Conservation (phyloP, 1,139 yeast species). For the Kluyveromyces marxianus region DNA sequence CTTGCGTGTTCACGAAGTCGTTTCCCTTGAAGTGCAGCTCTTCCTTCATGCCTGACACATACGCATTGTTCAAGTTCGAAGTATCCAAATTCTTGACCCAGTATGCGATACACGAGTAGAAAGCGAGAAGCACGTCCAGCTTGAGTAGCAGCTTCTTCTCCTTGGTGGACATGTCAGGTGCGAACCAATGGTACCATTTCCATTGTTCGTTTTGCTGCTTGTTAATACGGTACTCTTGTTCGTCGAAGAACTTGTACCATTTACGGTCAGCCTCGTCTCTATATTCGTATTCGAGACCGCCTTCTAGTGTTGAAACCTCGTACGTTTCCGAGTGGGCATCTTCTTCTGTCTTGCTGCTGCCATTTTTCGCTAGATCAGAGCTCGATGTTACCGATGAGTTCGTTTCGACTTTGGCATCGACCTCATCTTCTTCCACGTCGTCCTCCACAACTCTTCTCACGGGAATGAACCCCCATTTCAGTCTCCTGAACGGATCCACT, state of each 20-base stretch:
- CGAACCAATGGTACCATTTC: conserved; percentile 62
- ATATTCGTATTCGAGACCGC: conserved; percentile 34
- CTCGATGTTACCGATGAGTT: background rate
- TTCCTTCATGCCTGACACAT: conserved; percentile 46
- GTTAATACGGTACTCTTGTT: conserved; percentile 49
- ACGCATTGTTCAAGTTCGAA: conserved; percentile 50
- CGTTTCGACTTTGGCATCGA: background rate
- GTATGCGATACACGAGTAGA: conserved; percentile 53
- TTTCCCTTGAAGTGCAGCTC: conserved; percentile 51
- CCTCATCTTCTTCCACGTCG: conserved; percentile 21
- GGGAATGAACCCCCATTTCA: conserved; percentile 47
- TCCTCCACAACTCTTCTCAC: conserved; percentile 41
- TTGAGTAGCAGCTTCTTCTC: conserved; percentile 46
- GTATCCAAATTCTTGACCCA: conserved; percentile 61
- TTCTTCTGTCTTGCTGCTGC: background rate
- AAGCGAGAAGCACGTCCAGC: conserved; percentile 49
- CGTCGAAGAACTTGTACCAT: conserved; percentile 59
- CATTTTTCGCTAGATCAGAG: background rate
- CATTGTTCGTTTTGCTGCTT: conserved; percentile 33
- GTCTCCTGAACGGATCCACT: conserved; percentile 31
- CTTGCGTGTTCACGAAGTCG: conserved; percentile 52
- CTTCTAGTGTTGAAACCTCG: conserved; percentile 1
- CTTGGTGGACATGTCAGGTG: conserved; percentile 46
- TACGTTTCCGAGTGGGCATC: conserved; percentile 5
- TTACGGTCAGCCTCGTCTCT: conserved; percentile 55